These are phyloP conservation scores for Gossypium ekmanianum DNA, from an alignment of 345 rosid species.

Conservation along the genomic window DNA sequence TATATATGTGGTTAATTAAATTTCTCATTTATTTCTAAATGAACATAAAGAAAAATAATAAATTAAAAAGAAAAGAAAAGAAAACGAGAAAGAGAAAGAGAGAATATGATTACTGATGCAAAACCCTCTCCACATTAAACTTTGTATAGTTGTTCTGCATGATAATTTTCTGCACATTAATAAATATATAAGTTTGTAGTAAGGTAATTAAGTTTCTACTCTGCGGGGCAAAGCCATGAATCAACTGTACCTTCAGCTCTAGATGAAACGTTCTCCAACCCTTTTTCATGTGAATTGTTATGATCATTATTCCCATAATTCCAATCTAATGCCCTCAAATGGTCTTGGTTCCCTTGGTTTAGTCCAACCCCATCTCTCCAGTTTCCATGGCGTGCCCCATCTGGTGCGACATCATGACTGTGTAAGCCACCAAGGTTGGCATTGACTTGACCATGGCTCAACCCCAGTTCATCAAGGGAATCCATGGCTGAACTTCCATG, in stretches of 20 bases:
- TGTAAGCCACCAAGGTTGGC: slow-evolving; percentile 22
- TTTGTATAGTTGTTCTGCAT: not conserved
- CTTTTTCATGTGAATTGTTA: slow-evolving; percentile 32
- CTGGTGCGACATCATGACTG: slow-evolving; percentile 9
- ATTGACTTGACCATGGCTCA: slow-evolving; percentile 28
- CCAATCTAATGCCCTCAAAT: slow-evolving; percentile 31
- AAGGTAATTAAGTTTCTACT: slow-evolving; percentile 22
- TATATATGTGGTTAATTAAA: not conserved
- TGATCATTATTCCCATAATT: slow-evolving; percentile 6
- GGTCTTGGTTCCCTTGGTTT: slow-evolving; percentile 19
- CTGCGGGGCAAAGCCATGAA: slow-evolving; percentile 68
- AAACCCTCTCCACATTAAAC: not conserved
- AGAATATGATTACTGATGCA: slow-evolving; percentile 5
- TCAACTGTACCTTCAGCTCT: slow-evolving; percentile 50
- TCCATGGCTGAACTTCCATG: slow-evolving; percentile 19
- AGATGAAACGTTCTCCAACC: slow-evolving; percentile 45
- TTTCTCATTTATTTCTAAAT: slow-evolving; percentile 20
- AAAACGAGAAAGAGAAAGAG: not conserved
- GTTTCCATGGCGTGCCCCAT: slow-evolving; percentile 5
- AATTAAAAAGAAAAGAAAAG: not conserved
- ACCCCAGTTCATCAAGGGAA: slow-evolving; percentile 33
- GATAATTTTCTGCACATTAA: not conserved
- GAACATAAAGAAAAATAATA: not conserved
- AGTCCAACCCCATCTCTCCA: slow-evolving; percentile 2
- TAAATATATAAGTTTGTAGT: not conserved